Conservation (phyloP, 2,329 filamentous ascomycete genomes). For the Rhinocladiella similis region DNA sequence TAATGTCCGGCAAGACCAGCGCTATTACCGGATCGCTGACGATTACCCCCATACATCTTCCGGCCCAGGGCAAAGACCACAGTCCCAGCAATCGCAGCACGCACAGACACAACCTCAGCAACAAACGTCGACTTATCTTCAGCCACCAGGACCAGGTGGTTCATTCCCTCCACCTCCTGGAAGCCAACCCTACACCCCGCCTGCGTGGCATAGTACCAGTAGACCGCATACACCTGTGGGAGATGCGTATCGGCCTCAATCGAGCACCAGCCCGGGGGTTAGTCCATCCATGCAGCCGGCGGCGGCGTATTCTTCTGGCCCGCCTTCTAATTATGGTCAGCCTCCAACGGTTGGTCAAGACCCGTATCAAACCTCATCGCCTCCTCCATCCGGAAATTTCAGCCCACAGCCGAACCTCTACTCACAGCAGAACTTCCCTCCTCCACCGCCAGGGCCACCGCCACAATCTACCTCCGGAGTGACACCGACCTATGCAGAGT, state of each 20-base stretch:
- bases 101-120: conserved; percentile 39
- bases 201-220: conserved; percentile 28
- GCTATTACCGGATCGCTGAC: conserved; percentile 46
- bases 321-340: not conserved
- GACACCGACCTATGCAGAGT: conserved; percentile 9
- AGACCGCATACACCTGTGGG: conserved; percentile 17
- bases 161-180: conserved; percentile 25
- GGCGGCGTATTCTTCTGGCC: not conserved
- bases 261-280: not conserved
- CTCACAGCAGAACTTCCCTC: conserved; percentile 19
- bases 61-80: conserved; percentile 33
- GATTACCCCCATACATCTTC: conserved; percentile 33
- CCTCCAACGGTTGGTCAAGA: not conserved
- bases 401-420: not conserved
- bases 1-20: conserved; percentile 52
- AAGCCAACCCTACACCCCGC: conserved; percentile 25
- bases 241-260: conserved; percentile 12
- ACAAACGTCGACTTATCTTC: conserved; percentile 22
- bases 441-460: conserved; percentile 22
- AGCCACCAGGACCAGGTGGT: conserved; percentile 28
- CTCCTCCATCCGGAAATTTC: not conserved
- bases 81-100: conserved; percentile 34
- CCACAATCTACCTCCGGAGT: conserved; percentile 12
- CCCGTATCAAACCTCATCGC: not conserved
- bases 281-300: not conserved